Base-by-base conservation (phyloP, 306 rosid species). In the Rubus parviflorus region DNA sequence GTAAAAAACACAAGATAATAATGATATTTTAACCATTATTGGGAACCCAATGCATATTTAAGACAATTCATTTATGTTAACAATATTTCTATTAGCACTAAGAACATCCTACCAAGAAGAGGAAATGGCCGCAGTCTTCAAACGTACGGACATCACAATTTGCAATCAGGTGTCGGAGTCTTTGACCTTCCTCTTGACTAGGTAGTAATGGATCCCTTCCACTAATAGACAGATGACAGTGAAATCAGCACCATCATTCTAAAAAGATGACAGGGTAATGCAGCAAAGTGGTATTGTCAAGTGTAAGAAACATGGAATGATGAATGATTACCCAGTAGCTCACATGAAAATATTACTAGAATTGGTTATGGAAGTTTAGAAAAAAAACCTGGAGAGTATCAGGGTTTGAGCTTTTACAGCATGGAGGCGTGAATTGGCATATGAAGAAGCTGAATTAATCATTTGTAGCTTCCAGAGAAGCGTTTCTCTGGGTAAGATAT, bases 341-440 rank as follows among this genome's bases (percentile, higher is more conserved):
- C 35, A 6, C 45, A 17, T 8, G 47, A 16, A 64, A 38, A 17
- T 6, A 61, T 7, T 64, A 7, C 23, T 37, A 10, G 35, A 9
- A 40, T n/a, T 41, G 30, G 52, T n/a, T 9, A 8, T 11, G 47
- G 25, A 67, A 42, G 15, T 41, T 20, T 2, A 42, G 43, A 67
- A 22, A 67, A 22, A 60, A 78, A 62, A 95, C 97, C 99, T 92
- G 92, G 85, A 83, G 61, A 95, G 91, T 69, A 92, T 78, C 86
- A 95, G 81, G 35, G 88, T 89, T 82, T 90, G 92, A 78, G 97
- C 88, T 84, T 90, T 92, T 62, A 90, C 79, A 75, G 97, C 93
- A 74, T 88, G 86, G 75, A 95, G 89, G 62, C 88, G 92, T 67
- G 99, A 89, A 83, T 83, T 56, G 79, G 85, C 86, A 87, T 85